Evolutionary conservation across 495 filamentous ascomycete species (phyloP).

Genomic region (Evernia prunastri): DNA sequence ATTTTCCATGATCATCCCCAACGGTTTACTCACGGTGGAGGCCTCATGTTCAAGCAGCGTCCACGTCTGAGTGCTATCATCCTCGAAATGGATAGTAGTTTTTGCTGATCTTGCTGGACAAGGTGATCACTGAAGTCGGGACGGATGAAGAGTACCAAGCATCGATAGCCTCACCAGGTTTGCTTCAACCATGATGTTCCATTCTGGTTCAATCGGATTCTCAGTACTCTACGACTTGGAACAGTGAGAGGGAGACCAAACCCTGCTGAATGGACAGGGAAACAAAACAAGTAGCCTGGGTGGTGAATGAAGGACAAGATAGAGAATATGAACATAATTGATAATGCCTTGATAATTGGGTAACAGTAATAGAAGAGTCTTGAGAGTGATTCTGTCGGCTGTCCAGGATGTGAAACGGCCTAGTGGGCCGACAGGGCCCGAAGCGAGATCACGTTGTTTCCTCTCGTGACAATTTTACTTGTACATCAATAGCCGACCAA

Average conservation of each 20-base stretch:
- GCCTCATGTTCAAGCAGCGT: neutral
- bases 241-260: too few relatives aligned
- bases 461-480: conserved; percentile 8
- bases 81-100: neutral
- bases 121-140: too few relatives aligned
- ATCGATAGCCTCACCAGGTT: neutral
- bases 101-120: neutral
- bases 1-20: neutral
- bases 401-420: neutral
- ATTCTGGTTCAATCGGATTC: neutral
- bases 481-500: conserved; percentile 7
- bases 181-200: neutral
- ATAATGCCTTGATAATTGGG: neutral
- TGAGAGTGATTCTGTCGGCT: too few relatives aligned
- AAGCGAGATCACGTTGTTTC: conserved; percentile 3
- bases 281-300: neutral
- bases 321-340: neutral
- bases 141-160: neutral
- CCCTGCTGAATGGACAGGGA: too few relatives aligned
- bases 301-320: neutral
- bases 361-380: too few relatives aligned
- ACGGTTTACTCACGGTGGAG: neutral
- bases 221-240: too few relatives aligned
- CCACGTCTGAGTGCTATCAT: neutral
- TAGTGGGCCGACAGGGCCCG: neutral